Percentiles rank a stretch among this genome's conserved stretches.
phyloP scores from a whole-genome alignment of 257 asterid genomes.

The Handroanthus guayacan region DNA sequence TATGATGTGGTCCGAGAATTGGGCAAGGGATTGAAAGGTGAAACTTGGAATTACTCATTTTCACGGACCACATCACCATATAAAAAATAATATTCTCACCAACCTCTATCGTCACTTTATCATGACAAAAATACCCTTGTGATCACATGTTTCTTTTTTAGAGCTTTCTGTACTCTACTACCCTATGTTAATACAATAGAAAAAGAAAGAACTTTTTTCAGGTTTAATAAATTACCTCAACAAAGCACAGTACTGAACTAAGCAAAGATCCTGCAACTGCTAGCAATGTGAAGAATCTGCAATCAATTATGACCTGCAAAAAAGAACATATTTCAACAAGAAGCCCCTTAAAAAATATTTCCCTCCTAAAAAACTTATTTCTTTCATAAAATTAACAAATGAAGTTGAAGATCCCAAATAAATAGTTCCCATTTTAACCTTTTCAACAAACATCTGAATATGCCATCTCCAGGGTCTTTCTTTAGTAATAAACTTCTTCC shows the following conservation, averaged over 20 bases:
- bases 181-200: neutral
- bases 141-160: too few species aligned
- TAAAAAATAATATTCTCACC: too few species aligned
- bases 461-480: constrained; percentile 52
- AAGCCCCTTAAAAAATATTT: neutral
- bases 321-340: neutral
- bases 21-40: too few species aligned
- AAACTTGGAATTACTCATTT: too few species aligned
- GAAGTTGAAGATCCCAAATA: neutral
- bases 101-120: too few species aligned
- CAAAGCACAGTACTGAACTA: constrained; percentile 67
- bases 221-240: constrained; percentile 55
- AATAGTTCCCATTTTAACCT: constrained; percentile 46
- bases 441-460: constrained; percentile 64
- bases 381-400: too few species aligned
- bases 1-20: too few species aligned
- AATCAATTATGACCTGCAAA: constrained; percentile 75
- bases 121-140: too few species aligned
- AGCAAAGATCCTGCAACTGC: constrained; percentile 82
- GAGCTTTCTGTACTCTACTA: too few species aligned
- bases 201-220: neutral
- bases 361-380: neutral
- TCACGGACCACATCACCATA: too few species aligned
- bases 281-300: constrained; percentile 79
- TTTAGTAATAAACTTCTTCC: constrained; percentile 39